A percentile compares a stretch with the other conserved stretches of the same genome.
Conservation (phyloP, 257 asterid species). For the Solanum chmielewskii region DNA sequence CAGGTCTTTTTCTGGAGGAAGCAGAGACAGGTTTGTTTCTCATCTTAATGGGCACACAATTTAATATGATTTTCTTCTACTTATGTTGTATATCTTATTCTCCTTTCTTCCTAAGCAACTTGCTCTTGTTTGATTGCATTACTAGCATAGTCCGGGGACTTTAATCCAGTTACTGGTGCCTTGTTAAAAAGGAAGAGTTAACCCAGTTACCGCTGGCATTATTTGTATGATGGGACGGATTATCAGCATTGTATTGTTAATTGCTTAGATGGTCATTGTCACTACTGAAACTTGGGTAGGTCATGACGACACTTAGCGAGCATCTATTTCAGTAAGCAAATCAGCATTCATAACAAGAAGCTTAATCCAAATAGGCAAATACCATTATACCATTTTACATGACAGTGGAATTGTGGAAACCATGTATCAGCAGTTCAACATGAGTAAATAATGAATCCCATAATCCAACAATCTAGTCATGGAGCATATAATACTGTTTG, state of each 20-base stretch:
- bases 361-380: not conserved
- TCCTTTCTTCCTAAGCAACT: not conserved
- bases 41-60: not conserved
- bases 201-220: not conserved
- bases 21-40: constrained; percentile 36
- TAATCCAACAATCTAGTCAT: not conserved
- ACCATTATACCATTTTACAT: not conserved
- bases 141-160: not conserved
- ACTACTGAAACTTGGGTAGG: not conserved
- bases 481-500: not conserved
- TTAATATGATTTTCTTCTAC: not conserved
- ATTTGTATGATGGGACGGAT: not conserved
- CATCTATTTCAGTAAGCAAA: not conserved
- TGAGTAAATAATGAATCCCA: not conserved
- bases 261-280: not conserved
- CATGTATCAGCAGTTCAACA: not conserved
- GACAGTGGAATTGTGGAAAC: not conserved
- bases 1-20: constrained; percentile 57
- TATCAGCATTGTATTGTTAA: not conserved
- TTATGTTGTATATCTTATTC: not conserved
- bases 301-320: not conserved
- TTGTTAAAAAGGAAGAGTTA: not conserved
- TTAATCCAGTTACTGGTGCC: not conserved
- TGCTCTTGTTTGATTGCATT: not conserved
- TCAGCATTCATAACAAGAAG: not conserved